phyloP scores from a whole-genome alignment of 176 grass and related monocot genomes.

The Musa troglodytarum region DNA sequence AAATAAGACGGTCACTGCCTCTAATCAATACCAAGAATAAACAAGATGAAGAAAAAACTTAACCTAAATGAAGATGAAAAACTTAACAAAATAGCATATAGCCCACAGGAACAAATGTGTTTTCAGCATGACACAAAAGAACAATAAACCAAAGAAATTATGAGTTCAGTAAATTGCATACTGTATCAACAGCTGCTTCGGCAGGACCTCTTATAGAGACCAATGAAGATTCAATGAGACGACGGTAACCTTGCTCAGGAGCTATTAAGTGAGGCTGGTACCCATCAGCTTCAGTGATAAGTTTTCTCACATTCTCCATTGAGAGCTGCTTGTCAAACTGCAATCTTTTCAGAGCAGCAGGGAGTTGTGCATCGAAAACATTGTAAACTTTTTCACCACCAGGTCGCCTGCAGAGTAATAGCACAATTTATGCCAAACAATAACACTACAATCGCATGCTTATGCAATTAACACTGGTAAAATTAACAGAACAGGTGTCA shows the following conservation, averaged over 20 bases:
- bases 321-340: constrained; percentile 19
- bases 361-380: constrained; percentile 12
- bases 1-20: too few species aligned
- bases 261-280: constrained; percentile 18
- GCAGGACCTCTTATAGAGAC: constrained; percentile 18
- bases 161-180: neutral
- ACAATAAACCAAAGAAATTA: neutral
- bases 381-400: constrained; percentile 16
- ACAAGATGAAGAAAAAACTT: too few species aligned
- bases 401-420: constrained; percentile 1
- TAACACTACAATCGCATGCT: neutral
- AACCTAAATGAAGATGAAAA: too few species aligned
- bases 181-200: constrained; percentile 14
- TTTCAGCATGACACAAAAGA: too few species aligned
- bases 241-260: constrained; percentile 19
- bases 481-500: neutral
- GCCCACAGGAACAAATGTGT: too few species aligned
- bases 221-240: constrained; percentile 17
- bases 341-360: constrained; percentile 13
- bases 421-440: neutral
- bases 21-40: too few species aligned
- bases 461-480: neutral
- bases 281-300: constrained; percentile 18
- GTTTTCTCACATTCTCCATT: constrained; percentile 18
- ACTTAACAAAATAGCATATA: too few species aligned